A percentile compares a stretch with the other conserved stretches of the same genome.
These are phyloP conservation scores for Talaromyces piceae DNA, from an alignment of 2,329 filamentous ascomycete species.

Conservation along the genomic window DNA sequence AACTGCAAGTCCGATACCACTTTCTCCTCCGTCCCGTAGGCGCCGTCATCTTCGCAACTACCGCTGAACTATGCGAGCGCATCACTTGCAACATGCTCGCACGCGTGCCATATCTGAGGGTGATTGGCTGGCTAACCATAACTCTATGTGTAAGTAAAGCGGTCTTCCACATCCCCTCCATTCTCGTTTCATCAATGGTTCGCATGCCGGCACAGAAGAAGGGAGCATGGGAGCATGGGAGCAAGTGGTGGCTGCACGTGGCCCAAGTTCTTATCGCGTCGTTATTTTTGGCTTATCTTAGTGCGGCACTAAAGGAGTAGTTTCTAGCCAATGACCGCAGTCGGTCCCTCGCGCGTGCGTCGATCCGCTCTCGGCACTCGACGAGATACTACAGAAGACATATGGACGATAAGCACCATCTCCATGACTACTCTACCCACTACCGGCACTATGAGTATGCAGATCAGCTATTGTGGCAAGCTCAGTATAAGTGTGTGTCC, in stretches of 20 bases:
- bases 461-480: too few relatives aligned
- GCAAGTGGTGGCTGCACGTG: conserved; percentile 10
- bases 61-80: neutral
- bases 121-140: neutral
- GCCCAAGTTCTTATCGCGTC: conserved; percentile 7
- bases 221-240: neutral
- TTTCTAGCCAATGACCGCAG: conserved; percentile 4
- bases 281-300: conserved; percentile 3
- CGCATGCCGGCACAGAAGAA: neutral
- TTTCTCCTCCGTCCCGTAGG: neutral
- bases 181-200: neutral
- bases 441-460: too few relatives aligned
- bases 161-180: neutral
- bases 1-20: neutral
- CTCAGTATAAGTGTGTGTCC: too few relatives aligned
- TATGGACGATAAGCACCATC: neutral
- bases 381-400: neutral
- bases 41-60: too few relatives aligned
- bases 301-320: neutral
- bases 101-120: neutral
- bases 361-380: conserved; percentile 10
- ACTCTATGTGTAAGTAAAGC: neutral
- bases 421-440: too few relatives aligned
- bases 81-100: too few relatives aligned
- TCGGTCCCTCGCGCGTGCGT: conserved; percentile 6